Conservation (phyloP, 345 rosid genomes). For the Eucalyptus victrix region DNA sequence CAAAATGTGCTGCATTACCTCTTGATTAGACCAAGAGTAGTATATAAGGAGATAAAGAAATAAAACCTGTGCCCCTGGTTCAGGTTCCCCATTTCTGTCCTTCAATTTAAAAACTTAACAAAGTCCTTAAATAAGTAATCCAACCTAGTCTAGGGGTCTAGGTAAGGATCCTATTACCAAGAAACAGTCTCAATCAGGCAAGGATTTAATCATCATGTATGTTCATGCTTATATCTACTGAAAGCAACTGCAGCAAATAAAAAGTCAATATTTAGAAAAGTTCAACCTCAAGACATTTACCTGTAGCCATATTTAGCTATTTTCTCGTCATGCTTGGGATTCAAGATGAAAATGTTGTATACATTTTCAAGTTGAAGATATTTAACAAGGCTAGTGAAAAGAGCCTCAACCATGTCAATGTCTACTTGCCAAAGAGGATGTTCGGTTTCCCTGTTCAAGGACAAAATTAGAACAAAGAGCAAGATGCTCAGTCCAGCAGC, state of each 20-base stretch:
- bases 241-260: neutral
- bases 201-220: neutral
- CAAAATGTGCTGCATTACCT: neutral
- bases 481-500: neutral
- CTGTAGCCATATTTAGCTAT: conserved; percentile 80
- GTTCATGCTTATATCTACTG: neutral
- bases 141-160: neutral
- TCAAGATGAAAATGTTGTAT: conserved; percentile 80
- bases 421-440: conserved; percentile 85
- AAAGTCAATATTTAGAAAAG: neutral
- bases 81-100: neutral
- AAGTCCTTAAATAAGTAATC: neutral
- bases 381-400: conserved; percentile 78
- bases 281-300: conserved; percentile 19
- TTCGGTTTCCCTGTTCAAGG: conserved; percentile 35
- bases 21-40: neutral
- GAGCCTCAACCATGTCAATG: conserved; percentile 67
- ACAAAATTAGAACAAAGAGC: neutral
- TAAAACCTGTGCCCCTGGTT: neutral
- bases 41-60: neutral
- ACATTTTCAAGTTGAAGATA: conserved; percentile 86
- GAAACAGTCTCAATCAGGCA: neutral
- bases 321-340: conserved; percentile 44
- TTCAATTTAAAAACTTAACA: neutral
- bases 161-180: neutral